Percentiles rank a stretch among this genome's conserved stretches.
phyloP scores from a whole-genome alignment of 306 rosid genomes.

The Datisca glomerata region DNA sequence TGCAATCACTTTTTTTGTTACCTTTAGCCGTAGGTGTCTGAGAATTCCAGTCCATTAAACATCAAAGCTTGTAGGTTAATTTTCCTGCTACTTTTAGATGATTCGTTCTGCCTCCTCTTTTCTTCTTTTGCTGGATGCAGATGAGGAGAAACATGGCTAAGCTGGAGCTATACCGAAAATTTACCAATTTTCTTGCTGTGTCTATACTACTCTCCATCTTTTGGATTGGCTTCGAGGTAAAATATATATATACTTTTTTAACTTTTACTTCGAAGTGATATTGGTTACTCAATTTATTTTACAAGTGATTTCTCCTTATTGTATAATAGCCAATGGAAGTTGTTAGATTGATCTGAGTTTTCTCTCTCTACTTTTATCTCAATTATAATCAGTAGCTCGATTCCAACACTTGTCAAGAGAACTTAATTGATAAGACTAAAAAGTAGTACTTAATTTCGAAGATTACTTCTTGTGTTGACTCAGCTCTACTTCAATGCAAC shows the following conservation, averaged over 20 bases:
- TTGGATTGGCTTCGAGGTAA: slow-evolving; percentile 99
- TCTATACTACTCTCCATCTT: slow-evolving; percentile 76
- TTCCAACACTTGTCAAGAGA: not conserved
- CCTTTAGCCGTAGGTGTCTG: no score
- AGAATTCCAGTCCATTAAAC: not conserved
- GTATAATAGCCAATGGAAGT: not conserved
- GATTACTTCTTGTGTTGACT: slow-evolving; percentile 11
- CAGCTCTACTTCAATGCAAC: slow-evolving; percentile 94
- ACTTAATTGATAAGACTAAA: not conserved
- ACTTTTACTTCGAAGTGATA: no score
- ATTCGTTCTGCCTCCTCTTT: slow-evolving; percentile 6
- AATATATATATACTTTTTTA: no score
- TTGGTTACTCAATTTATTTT: no score
- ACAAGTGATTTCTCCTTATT: not conserved
- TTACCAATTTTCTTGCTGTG: slow-evolving; percentile 80
- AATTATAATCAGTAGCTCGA: no score
- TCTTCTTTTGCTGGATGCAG: slow-evolving; percentile 30
- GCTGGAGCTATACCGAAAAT: slow-evolving; percentile 82
- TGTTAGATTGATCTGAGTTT: not conserved
- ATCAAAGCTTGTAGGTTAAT: not conserved
- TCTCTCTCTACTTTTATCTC: not conserved
- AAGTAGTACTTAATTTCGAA: not conserved
- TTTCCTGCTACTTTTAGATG: slow-evolving; percentile 2
- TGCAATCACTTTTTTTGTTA: no score
- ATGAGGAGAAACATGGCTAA: slow-evolving; percentile 74